Conservation (phyloP, 345 rosid species). For the Eucalyptus pauciflora region DNA sequence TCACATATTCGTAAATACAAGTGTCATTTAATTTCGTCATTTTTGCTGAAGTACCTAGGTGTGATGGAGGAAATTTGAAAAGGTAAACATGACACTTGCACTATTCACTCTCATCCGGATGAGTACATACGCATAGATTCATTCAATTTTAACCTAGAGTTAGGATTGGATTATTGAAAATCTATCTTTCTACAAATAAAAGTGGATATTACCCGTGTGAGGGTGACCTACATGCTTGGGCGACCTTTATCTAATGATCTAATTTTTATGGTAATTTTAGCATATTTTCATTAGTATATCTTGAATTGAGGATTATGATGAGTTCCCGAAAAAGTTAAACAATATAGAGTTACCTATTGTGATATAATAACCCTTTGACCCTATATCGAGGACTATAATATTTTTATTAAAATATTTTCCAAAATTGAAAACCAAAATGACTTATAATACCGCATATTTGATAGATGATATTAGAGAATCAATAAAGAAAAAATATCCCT, state of each 20-base stretch:
- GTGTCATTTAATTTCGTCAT: background rate
- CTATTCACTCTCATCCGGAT: background rate
- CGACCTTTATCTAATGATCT: background rate
- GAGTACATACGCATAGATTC: background rate
- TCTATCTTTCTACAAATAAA: background rate
- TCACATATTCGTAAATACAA: background rate
- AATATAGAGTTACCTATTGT: background rate
- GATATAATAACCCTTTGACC: background rate
- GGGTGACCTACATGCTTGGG: background rate
- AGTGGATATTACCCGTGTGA: background rate
- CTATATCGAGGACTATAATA: background rate
- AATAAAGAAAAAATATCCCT: too few relatives aligned
- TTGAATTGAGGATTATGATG: background rate
- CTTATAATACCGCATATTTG: too few relatives aligned
- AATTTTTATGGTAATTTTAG: background rate
- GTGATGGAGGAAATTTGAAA: background rate
- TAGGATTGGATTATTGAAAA: background rate
- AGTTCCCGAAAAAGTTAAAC: background rate
- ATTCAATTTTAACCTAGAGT: background rate
- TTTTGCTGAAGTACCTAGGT: background rate
- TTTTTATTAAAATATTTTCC: background rate
- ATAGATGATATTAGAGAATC: background rate
- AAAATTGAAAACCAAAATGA: background rate
- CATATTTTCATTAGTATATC: background rate
- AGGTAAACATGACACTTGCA: background rate